Percentiles rank a stretch among this genome's conserved stretches.
These are phyloP conservation scores for Balamuthia mandrillaris DNA, from an alignment of 208 protist genomes.

Conservation along the genomic window DNA sequence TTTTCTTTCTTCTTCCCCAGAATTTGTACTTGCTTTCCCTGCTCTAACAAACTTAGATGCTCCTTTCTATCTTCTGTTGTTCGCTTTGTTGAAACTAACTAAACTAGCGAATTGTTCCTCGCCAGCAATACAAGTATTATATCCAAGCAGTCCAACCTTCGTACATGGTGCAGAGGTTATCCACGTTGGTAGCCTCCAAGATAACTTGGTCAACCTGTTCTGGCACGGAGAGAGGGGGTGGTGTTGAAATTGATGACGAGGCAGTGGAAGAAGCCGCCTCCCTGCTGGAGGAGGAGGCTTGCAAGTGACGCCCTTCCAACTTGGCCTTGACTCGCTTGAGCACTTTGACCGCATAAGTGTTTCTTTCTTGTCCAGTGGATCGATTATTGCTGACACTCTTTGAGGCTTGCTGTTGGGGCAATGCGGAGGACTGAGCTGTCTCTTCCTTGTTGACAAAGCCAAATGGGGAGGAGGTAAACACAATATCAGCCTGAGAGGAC, in stretches of 20 bases:
- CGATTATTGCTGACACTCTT: too few relatives aligned
- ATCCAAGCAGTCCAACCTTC: conserved; percentile 55
- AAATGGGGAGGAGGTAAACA: too few relatives aligned
- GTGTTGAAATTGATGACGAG: background rate
- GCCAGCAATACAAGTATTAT: conserved; percentile 22
- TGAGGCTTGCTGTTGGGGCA: too few relatives aligned
- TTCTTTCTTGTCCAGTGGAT: conserved; percentile 1
- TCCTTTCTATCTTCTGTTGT: too few relatives aligned
- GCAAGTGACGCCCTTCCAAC: background rate
- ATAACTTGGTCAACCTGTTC: conserved; percentile 31
- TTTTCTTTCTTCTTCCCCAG: too few relatives aligned
- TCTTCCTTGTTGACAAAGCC: too few relatives aligned
- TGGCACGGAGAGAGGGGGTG: background rate
- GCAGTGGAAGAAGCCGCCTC: background rate
- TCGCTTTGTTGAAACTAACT: too few relatives aligned
- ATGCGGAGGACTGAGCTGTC: too few relatives aligned
- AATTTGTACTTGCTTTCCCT: too few relatives aligned
- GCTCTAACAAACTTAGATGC: too few relatives aligned
- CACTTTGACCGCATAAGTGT: conserved; percentile 4
- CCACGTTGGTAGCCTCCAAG: conserved; percentile 24
- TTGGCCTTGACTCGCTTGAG: conserved; percentile 37
- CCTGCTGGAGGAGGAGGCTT: background rate
- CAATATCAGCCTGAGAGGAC: too few relatives aligned
- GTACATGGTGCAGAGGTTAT: conserved; percentile 46
- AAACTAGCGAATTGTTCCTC: too few relatives aligned